Evolutionary conservation across 768 basidiomycete species (phyloP), one percentile per base, ranked within the genome.

Genomic region (Cystofilobasidium ferigula): DNA sequence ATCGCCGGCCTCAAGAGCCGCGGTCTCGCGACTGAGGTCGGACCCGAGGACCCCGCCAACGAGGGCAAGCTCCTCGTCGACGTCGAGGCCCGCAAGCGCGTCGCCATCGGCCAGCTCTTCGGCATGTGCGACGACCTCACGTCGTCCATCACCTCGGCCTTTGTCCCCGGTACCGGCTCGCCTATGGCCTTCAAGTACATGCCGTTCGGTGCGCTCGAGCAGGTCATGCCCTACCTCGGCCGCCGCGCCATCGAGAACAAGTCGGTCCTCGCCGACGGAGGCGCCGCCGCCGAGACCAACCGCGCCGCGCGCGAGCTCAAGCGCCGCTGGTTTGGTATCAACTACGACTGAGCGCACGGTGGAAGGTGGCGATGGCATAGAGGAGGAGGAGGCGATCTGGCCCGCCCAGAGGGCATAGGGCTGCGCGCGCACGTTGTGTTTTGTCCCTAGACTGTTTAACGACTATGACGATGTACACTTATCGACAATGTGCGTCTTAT

Each of bases 201-300:
- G 14, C 62, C 61, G 28, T 70, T 70, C 61, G 69, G 70, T 36
- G 66, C 67, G 3, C 61, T 75, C 24, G 57, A 54, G 28, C 67
- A 69, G 84, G 87, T 90, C 13, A 86, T 95, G 84, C 91, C 93
- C 0, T 97, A 94, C 74, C 81, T 95, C 12, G 82, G 86, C 45
- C 82, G 62, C 36, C 81, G 93, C 20, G 92, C 91, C 0, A 85
- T 91, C 53, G 92, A 95, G 83, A 95, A 97, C 79, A 93, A 90
- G 76, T 85, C 86, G 0, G 81, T 95, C 2, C 81, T 97, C 32
- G 76, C 82, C 24, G 74, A 75, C 30, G 87, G 86, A 1, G 83
- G 80, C 16, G 89, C 89, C 0, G 75, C 76, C 2, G 78, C 79
- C 28, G 88, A 89, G 74, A 78, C 86, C 28, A 75, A 74, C 64